Evolutionary conservation across 768 basidiomycete species (phyloP).

Genomic region (Xanthoconium stramineum): DNA sequence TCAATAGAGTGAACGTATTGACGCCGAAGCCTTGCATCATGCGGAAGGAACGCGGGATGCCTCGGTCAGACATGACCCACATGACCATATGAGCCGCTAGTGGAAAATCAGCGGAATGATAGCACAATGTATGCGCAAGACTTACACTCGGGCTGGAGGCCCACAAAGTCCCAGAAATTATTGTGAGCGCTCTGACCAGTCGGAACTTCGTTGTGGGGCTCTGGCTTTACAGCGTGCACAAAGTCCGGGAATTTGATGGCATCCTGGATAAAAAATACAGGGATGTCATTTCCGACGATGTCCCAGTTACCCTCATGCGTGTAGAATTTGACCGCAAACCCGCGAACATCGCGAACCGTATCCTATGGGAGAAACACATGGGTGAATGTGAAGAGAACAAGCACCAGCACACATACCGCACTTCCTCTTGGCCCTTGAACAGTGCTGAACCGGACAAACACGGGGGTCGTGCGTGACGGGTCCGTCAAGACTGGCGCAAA

Average conservation of each 20-base stretch:
- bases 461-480: constrained; percentile 65
- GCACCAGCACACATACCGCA: constrained; percentile 48
- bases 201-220: constrained; percentile 80
- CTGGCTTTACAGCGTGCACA: constrained; percentile 81
- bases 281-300: constrained; percentile 80
- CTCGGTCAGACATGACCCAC: constrained; percentile 86
- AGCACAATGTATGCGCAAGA: background rate
- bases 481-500: constrained; percentile 71
- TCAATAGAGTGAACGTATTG: constrained; percentile 78
- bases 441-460: constrained; percentile 83
- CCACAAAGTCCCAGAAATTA: constrained; percentile 85
- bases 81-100: constrained; percentile 69
- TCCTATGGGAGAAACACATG: constrained; percentile 37
- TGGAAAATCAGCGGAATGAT: constrained; percentile 15
- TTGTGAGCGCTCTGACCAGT: constrained; percentile 71
- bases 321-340: constrained; percentile 83
- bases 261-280: constrained; percentile 81
- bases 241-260: constrained; percentile 85
- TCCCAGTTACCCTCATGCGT: constrained; percentile 87
- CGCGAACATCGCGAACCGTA: constrained; percentile 81
- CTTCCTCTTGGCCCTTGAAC: constrained; percentile 81
- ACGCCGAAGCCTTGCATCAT: constrained; percentile 92
- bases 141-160: constrained; percentile 63
- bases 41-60: constrained; percentile 78
- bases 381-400: background rate